A percentile compares a stretch with the other conserved stretches of the same genome.
Evolutionary conservation across 2,329 filamentous ascomycete species (phyloP).

Genomic region (Penicillium sp.): DNA sequence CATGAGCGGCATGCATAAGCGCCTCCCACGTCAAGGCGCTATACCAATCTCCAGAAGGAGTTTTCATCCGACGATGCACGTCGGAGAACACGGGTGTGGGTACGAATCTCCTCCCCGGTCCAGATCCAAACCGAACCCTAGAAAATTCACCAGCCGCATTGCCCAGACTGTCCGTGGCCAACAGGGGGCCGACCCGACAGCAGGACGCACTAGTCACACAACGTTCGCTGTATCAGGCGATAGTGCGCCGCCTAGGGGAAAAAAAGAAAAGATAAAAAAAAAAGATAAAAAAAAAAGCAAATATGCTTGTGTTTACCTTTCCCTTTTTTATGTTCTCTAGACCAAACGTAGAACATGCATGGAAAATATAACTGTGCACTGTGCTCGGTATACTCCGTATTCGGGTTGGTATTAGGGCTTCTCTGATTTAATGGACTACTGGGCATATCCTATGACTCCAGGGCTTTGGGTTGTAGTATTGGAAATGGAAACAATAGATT

Average conservation of each 20-base stretch:
- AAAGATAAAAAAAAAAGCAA: background rate
- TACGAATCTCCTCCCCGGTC: background rate
- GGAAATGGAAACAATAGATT: background rate
- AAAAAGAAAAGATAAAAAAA: too few relatives aligned
- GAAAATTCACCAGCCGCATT: constrained; percentile 1
- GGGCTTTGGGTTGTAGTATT: background rate
- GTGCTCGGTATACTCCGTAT: constrained; percentile 10
- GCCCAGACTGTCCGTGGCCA: constrained; percentile 1
- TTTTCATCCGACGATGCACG: constrained; percentile 10
- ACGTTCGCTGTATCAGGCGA: constrained; percentile 13
- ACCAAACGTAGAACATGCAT: constrained; percentile 42
- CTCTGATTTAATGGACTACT: background rate
- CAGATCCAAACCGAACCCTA: constrained; percentile 5
- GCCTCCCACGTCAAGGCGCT: constrained; percentile 12
- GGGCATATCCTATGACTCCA: background rate
- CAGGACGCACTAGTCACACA: constrained; percentile 13
- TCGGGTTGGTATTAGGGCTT: background rate
- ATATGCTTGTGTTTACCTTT: background rate
- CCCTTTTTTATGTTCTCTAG: constrained; percentile 14
- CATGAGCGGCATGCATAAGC: constrained; percentile 12
- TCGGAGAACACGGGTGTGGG: background rate
- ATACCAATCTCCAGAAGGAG: background rate
- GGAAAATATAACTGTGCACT: constrained; percentile 37
- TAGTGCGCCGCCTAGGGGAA: background rate
- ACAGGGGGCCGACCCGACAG: constrained; percentile 1